These are phyloP conservation scores for Fusarium temperatum DNA, from an alignment of 2,329 filamentous ascomycete species.

Conservation along the genomic window DNA sequence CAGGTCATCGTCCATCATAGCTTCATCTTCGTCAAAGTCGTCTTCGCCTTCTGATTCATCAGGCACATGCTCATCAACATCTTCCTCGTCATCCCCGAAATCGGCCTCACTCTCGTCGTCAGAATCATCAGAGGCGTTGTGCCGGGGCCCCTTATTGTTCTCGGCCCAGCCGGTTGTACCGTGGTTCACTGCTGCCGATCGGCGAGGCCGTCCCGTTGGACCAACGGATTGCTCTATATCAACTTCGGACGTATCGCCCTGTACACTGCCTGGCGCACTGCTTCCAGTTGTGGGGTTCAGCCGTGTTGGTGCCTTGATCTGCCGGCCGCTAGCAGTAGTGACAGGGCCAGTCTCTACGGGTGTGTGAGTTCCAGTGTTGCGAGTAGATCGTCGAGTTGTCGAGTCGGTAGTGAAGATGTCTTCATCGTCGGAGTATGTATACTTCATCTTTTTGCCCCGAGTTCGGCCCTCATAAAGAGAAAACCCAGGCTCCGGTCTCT, in stretches of 20 bases:
- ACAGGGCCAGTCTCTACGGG: constrained; percentile 72
- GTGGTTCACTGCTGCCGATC: constrained; percentile 60
- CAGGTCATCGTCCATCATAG: constrained; percentile 63
- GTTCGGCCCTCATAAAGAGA: constrained; percentile 97
- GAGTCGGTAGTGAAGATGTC: constrained; percentile 75
- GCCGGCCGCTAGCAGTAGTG: constrained; percentile 86
- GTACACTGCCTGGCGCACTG: constrained; percentile 57
- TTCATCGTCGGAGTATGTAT: constrained; percentile 93
- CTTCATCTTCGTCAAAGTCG: constrained; percentile 65
- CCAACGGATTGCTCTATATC: constrained; percentile 54
- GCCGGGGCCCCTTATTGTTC: constrained; percentile 46
- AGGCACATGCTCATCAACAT: constrained; percentile 73
- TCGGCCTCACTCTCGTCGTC: constrained; percentile 79
- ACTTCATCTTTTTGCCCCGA: constrained; percentile 93
- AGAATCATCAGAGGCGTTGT: constrained; percentile 60
- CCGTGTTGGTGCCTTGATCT: constrained; percentile 75
- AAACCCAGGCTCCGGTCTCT: constrained; percentile 86
- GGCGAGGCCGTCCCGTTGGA: constrained; percentile 58
- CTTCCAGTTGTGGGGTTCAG: constrained; percentile 68
- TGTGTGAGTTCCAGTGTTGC: constrained; percentile 78
- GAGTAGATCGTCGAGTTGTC: constrained; percentile 71
- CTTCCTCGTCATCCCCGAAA: constrained; percentile 78
- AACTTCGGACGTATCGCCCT: constrained; percentile 54
- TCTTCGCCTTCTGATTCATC: constrained; percentile 69
- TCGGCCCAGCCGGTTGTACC: constrained; percentile 59